Conservation (phyloP, 2,329 filamentous ascomycete species). For the Diaporthe ilicicola region DNA sequence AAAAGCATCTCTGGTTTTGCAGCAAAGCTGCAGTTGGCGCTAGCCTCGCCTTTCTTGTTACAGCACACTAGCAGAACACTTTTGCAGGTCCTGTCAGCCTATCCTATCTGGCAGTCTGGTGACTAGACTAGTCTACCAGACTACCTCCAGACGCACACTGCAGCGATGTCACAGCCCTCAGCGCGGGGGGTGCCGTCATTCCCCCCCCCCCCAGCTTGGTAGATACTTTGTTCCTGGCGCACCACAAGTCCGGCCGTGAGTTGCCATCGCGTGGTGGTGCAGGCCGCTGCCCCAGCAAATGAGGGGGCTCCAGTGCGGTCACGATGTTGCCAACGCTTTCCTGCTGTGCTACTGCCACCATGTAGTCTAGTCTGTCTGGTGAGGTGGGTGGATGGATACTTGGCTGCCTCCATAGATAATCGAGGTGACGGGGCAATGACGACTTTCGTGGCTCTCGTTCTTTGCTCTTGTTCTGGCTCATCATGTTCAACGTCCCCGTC, state of each 20-base stretch:
- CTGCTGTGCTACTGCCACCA: conserved; percentile 3
- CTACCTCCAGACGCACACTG: too few relatives aligned
- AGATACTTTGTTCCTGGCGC: background rate
- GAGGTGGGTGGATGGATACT: too few relatives aligned
- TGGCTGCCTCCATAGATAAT: conserved; percentile 17
- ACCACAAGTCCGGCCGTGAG: background rate
- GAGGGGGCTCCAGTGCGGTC: conserved; percentile 6
- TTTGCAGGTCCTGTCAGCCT: too few relatives aligned
- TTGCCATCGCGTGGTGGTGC: background rate
- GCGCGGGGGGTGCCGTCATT: background rate
- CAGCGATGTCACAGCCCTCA: background rate
- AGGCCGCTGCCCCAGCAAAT: conserved; percentile 20
- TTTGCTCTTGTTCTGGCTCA: background rate
- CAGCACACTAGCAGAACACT: too few relatives aligned
- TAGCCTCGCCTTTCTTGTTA: background rate
- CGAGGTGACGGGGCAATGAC: conserved; percentile 1
- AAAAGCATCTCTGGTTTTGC: background rate
- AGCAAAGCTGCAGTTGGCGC: conserved; percentile 6
- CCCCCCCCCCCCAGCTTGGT: too few relatives aligned
- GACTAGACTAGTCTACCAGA: too few relatives aligned
- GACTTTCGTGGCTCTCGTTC: background rate
- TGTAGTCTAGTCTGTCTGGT: too few relatives aligned
- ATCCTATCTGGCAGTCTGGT: too few relatives aligned
- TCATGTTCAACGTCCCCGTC: background rate
- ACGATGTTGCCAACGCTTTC: conserved; percentile 13